phyloP scores from a whole-genome alignment of 108 stramenopile genomes.

The Skeletonema tropicum region DNA sequence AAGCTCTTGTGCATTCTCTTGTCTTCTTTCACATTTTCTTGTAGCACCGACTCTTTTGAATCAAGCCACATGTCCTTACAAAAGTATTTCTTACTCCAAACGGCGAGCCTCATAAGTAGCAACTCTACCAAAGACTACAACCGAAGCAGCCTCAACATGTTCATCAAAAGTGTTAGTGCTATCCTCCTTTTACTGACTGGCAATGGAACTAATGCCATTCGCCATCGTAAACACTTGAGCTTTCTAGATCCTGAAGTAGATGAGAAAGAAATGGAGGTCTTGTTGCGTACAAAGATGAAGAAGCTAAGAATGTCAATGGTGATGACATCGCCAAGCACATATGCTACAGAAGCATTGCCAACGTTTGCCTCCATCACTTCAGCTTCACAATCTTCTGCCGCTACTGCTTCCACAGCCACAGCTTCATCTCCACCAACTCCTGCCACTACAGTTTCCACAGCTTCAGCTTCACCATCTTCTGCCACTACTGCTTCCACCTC shows the following conservation, averaged over 20 bases:
- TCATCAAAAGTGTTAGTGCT: neutral
- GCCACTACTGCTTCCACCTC: neutral
- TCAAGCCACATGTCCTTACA: too few relatives aligned
- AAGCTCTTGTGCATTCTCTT: too few relatives aligned
- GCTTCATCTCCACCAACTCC: too few relatives aligned
- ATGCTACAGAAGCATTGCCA: neutral
- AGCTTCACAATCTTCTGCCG: slow-evolving; percentile 6
- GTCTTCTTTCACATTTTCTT: too few relatives aligned
- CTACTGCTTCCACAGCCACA: slow-evolving; percentile 9
- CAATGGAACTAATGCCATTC: neutral
- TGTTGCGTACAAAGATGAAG: neutral
- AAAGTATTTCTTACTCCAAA: too few relatives aligned
- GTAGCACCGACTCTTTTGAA: too few relatives aligned
- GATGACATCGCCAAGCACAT: too few relatives aligned
- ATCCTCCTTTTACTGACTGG: neutral
- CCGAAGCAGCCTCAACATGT: neutral
- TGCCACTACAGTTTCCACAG: too few relatives aligned
- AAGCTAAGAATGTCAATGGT: neutral
- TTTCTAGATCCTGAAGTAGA: neutral
- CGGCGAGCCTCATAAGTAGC: too few relatives aligned
- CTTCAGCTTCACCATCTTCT: too few relatives aligned
- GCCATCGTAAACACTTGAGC: neutral
- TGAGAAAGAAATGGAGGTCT: slow-evolving; percentile 1
- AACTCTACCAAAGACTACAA: neutral
- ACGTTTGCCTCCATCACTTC: neutral